A percentile compares a stretch with the other conserved stretches of the same genome.
Conservation (phyloP, 345 rosid species). For the Arabidopsis suecica region DNA sequence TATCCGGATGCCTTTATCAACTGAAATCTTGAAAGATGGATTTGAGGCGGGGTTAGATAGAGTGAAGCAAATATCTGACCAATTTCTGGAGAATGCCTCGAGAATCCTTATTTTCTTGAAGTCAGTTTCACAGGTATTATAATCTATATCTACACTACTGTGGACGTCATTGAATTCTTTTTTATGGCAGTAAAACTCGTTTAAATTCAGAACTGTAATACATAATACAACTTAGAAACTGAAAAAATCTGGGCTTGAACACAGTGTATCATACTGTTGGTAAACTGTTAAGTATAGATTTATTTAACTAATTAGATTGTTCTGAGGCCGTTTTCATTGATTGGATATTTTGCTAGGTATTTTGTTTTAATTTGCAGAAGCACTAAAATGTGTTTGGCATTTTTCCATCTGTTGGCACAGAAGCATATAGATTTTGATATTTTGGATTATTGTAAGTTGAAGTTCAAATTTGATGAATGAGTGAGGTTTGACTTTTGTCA, state of each 20-base stretch:
- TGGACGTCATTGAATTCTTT: conserved; percentile 9
- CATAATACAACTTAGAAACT: conserved; percentile 2
- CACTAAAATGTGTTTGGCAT: conserved; percentile 3
- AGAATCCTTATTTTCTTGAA: conserved; percentile 75
- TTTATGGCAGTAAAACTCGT: conserved; percentile 2
- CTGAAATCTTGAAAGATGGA: conserved; percentile 76
- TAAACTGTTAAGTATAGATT: conserved; percentile 11
- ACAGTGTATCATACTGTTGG: conserved; percentile 18
- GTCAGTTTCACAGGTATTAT: conserved; percentile 80
- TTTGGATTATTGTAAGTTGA: not conserved
- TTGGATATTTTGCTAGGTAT: conserved; percentile 22
- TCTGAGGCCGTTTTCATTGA: not conserved
- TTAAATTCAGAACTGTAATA: conserved; percentile 2
- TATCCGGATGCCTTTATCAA: conserved; percentile 90
- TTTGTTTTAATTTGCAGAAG: conserved; percentile 18
- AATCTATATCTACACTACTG: conserved; percentile 7
- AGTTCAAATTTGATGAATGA: conserved; percentile 13
- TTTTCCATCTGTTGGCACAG: conserved; percentile 13
- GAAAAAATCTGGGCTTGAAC: conserved; percentile 18
- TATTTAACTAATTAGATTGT: conserved; percentile 2
- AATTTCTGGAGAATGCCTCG: conserved; percentile 76
- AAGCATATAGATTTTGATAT: not conserved
- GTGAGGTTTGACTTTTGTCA: conserved; percentile 16
- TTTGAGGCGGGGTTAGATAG: conserved; percentile 68
- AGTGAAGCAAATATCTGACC: conserved; percentile 69